Evolutionary conservation across 2,329 filamentous ascomycete genomes (phyloP), one percentile per base, ranked within the genome.

Genomic region (Botryotinia narcissicola): DNA sequence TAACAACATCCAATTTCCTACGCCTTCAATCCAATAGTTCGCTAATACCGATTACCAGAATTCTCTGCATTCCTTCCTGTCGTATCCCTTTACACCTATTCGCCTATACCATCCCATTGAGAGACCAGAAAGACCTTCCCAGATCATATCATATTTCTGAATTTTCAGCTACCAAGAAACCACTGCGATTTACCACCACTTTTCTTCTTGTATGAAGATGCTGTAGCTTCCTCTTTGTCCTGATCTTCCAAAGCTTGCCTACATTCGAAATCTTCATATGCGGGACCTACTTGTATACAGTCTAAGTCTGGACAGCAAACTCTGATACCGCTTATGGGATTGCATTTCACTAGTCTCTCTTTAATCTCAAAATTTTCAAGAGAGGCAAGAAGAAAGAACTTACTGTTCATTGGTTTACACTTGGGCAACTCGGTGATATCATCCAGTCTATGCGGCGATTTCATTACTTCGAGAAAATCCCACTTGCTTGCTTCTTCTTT

Each of bases 401-500:
- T 37, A 67, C 63, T 67, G 25, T 67, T 67, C 25, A 67, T 37
- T 40, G 44, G 32, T 40, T 67, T 67, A 22, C 63, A 67, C 22
- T 40, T 67, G 25, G 44, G 63, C 16, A 71, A 40, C n/a, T 48
- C 44, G 16, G 59, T 71, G 32, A 71, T 54, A 54, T 71, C 69
- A 18, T 71, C 69, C 12, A 63, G 12, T 61, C 69, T 48, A 20
- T 32, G 59, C 44, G 69, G 69, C 16, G 54, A 42, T 29, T 51
- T 1, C 1, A 71, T 48, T 25, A n/a, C 22, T 37, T 67, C 4
- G 8, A 67, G 22, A 6, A 37, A 37, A 7, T 70, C 40, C 54
- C 54, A 46, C 7, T 62, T 59, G 20, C n/a, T 29, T 4, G 16
- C 59, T 22, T 35, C 35, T 54, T 48, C 35, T 12, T 35, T 71